phyloP scores from a whole-genome alignment of 2,329 filamentous ascomycete species.

The Botrytis porri region DNA sequence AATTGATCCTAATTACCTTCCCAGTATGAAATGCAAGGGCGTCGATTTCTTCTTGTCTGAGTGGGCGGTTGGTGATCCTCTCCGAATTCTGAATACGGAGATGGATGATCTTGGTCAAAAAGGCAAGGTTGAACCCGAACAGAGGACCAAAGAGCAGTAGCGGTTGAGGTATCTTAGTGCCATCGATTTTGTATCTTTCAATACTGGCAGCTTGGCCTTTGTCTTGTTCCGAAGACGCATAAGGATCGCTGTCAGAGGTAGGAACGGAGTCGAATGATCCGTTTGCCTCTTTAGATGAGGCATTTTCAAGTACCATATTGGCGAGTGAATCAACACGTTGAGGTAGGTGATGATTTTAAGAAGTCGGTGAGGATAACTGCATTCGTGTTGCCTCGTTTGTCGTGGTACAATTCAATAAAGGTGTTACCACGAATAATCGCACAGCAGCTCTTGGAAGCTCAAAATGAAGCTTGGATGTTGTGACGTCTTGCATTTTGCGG shows the following conservation, averaged over 20 bases:
- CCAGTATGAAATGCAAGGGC: constrained; percentile 33
- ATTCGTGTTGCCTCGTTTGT: background rate
- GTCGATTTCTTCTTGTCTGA: constrained; percentile 33
- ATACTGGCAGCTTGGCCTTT: background rate
- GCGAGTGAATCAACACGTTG: background rate
- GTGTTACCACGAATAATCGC: constrained; percentile 7
- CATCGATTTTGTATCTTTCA: constrained; percentile 17
- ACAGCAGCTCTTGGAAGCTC: constrained; percentile 1
- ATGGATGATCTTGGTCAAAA: constrained; percentile 4
- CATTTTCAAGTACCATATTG: constrained; percentile 34
- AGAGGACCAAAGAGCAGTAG: constrained; percentile 31
- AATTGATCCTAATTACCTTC: constrained; percentile 32
- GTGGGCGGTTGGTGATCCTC: constrained; percentile 23
- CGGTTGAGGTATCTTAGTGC: constrained; percentile 29
- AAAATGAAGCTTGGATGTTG: background rate
- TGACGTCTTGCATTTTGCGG: constrained; percentile 14
- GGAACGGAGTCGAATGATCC: constrained; percentile 30
- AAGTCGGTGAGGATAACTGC: constrained; percentile 21
- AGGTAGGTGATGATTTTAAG: background rate
- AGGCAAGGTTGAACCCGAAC: constrained; percentile 27
- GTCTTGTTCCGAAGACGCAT: constrained; percentile 19
- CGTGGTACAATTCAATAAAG: background rate
- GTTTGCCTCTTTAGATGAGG: constrained; percentile 21
- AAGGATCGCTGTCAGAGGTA: constrained; percentile 33
- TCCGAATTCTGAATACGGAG: background rate